Conservation (phyloP, 2,329 filamentous ascomycete species). For the Paradendryphiella salina region DNA sequence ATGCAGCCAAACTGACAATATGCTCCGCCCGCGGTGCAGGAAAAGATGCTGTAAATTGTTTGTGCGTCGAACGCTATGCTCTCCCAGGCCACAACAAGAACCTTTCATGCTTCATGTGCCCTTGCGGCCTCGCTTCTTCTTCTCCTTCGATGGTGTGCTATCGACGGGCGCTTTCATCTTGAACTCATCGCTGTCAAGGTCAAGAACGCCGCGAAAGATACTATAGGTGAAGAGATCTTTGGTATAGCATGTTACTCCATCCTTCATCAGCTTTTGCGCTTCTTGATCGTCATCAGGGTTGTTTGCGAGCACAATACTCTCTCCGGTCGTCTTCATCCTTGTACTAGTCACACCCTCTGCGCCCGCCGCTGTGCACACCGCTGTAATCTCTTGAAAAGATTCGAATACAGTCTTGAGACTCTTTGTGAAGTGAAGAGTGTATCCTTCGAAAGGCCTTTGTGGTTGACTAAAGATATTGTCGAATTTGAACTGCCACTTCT, state of each 20-base stretch:
- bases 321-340: conserved; percentile 25
- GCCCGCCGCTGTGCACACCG: conserved; percentile 47
- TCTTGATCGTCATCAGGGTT: conserved; percentile 44
- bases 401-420: conserved; percentile 40
- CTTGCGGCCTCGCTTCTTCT: conserved; percentile 24
- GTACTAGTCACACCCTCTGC: conserved; percentile 38
- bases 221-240: conserved; percentile 51
- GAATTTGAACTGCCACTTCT: conserved; percentile 48
- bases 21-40: conserved; percentile 14
- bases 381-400: conserved; percentile 46
- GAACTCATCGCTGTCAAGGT: conserved; percentile 49
- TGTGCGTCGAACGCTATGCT: not conserved
- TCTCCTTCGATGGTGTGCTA: conserved; percentile 6
- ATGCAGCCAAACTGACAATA: not conserved
- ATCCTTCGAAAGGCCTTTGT: conserved; percentile 52
- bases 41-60: not conserved
- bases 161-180: conserved; percentile 19
- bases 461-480: conserved; percentile 38
- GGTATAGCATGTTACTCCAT: conserved; percentile 45
- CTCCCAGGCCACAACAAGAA: too few species aligned
- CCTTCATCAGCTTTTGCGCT: conserved; percentile 36
- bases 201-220: conserved; percentile 50
- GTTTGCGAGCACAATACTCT: conserved; percentile 47
- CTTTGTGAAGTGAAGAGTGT: conserved; percentile 55
- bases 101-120: conserved; percentile 6